phyloP scores from a whole-genome alignment of 352 stramenopile genomes.

The Pythium pyrilobum region DNA sequence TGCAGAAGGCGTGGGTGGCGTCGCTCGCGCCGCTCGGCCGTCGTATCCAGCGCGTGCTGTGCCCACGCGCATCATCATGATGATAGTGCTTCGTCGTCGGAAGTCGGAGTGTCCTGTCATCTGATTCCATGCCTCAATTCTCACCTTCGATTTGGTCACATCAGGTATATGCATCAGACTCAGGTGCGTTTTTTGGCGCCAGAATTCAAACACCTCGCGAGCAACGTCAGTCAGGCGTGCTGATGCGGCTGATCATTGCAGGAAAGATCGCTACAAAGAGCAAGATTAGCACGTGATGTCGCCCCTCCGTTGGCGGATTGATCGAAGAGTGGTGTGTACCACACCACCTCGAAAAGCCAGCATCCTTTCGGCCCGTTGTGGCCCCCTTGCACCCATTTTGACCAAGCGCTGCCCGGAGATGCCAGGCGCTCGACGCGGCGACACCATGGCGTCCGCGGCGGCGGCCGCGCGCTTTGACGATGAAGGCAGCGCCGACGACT shows the following conservation, averaged over 20 bases:
- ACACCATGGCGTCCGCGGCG: constrained; percentile 2
- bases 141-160: neutral
- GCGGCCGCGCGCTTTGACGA: constrained; percentile 22
- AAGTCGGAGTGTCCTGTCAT: constrained; percentile 1
- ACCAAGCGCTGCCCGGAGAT: no score
- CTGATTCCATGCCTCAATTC: no score
- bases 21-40: no score
- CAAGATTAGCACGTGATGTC: constrained; percentile 4
- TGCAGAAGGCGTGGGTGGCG: no score
- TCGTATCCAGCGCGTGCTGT: neutral
- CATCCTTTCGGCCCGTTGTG: neutral
- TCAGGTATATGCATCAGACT: constrained; percentile 6
- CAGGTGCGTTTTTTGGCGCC: constrained; percentile 15
- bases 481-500: constrained; percentile 24
- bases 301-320: neutral
- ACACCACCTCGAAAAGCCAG: constrained; percentile 20
- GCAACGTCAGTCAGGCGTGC: neutral
- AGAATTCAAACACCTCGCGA: constrained; percentile 17
- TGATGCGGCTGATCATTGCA: constrained; percentile 1
- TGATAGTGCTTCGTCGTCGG: no score
- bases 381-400: neutral
- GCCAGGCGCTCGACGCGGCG: neutral
- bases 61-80: neutral
- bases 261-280: neutral
- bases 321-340: constrained; percentile 14